A percentile compares a stretch with the other conserved stretches of the same genome.
Evolutionary conservation across 331 rosid species (phyloP).

Genomic region (Acacia concinna): DNA sequence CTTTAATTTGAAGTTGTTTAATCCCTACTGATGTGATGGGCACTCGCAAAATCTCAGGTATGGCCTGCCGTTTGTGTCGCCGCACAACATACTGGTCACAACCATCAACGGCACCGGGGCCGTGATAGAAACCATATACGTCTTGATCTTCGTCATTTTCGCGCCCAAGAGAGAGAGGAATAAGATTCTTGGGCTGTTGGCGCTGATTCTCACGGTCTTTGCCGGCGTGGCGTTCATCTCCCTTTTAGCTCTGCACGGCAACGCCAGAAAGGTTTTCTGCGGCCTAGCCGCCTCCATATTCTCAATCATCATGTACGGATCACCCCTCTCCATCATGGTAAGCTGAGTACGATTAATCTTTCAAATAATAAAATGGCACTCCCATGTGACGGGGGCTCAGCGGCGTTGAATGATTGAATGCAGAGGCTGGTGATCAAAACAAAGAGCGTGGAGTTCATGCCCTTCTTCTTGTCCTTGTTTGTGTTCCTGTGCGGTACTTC

Average conservation of each 20-base stretch:
- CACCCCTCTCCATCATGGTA: conserved; percentile 91
- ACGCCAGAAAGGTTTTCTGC: conserved; percentile 60
- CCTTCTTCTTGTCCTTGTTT: conserved; percentile 82
- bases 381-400: not conserved
- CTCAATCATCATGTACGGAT: conserved; percentile 87
- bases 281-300: conserved; percentile 72
- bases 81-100: conserved; percentile 71
- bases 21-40: not conserved
- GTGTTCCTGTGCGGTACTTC: conserved; percentile 89
- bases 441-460: conserved; percentile 92
- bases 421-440: conserved; percentile 82
- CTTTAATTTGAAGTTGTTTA: not conserved
- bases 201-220: conserved; percentile 46
- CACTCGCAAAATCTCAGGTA: conserved; percentile 50
- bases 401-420: conserved; percentile 14
- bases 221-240: conserved; percentile 66
- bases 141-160: conserved; percentile 51
- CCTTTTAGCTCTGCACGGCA: conserved; percentile 59
- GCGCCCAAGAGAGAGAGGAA: conserved; percentile 62
- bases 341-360: not conserved
- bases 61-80: conserved; percentile 85
- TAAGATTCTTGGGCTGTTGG: conserved; percentile 56
- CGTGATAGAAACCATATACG: conserved; percentile 62
- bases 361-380: not conserved
- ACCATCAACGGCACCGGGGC: conserved; percentile 85